Base-by-base conservation (phyloP, 805 yeast species). In the Naumovozyma castellii region DNA sequence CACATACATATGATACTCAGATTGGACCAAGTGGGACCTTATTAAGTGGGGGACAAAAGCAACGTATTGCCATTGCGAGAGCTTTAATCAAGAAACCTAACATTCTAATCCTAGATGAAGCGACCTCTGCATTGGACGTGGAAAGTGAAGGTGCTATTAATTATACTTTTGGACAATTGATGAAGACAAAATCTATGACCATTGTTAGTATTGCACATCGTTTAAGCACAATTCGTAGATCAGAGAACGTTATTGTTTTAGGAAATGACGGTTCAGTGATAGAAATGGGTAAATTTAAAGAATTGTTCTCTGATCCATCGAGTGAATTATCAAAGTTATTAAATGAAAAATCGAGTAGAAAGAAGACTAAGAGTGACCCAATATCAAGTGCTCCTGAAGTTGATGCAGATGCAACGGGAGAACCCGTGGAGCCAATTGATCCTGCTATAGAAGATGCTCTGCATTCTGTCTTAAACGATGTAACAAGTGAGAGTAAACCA, bases 171-270 rank as follows among this genome's bases (percentile, higher is more conserved):
- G 77, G 80, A 25, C 63, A 68, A 34, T 65, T 88, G 38, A 73
- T 76, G 64, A 64, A 67, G 39, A 72, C 77, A 20, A 74, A 76
- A 37, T 67, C 78, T 15, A 61, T 78, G 36, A 90, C 97, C 0
- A 78, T 87, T 2, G 84, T 92, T 34, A 82, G 94, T 40, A 88
- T 92, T 51, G 97, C 97, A 2, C 98, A 90, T 59, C 72, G 97
- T 49, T 67, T 88, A 43, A 82, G 95, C 16, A 92, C 98, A 0
- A 92, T 92, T 42, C 76, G 80, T 49, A 77, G 88, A 62, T 83
- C 95, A 41, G 87, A 85, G 45, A 71, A 82, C 45, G 78, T 90
- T 12, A 77, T 92, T 46, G 97, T 92, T 3, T 67, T 92, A 29
- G 88, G 85, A 34, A 68, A 75, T 38, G 82, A 85, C 33, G 94